A percentile compares a stretch with the other conserved stretches of the same genome.
Conservation (phyloP, 2,329 filamentous ascomycete genomes). For the Dactylonectria macrodidyma region DNA sequence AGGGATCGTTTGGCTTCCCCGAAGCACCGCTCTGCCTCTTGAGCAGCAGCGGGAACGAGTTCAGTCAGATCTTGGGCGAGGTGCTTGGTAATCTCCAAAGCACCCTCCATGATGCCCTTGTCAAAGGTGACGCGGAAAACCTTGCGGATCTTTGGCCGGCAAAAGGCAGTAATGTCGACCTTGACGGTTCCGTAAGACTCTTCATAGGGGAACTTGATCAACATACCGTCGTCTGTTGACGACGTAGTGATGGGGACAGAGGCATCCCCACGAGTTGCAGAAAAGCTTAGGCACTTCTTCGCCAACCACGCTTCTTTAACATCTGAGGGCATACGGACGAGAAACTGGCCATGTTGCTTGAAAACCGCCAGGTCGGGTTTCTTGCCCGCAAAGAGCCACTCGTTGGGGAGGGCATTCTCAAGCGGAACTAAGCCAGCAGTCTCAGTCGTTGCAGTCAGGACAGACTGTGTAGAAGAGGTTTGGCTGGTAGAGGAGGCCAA, state of each 20-base stretch:
- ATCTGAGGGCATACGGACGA: slow-evolving; percentile 66
- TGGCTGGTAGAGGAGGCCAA: slow-evolving; percentile 35
- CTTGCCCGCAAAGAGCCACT: slow-evolving; percentile 54
- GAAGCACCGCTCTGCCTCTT: slow-evolving; percentile 56
- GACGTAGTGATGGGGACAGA: slow-evolving; percentile 65
- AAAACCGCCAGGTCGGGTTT: slow-evolving; percentile 50
- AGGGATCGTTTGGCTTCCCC: slow-evolving; percentile 53
- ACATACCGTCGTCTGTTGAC: slow-evolving; percentile 64
- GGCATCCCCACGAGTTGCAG: slow-evolving; percentile 65
- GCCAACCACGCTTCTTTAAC: slow-evolving; percentile 69
- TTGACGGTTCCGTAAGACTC: slow-evolving; percentile 73
- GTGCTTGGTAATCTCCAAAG: slow-evolving; percentile 60
- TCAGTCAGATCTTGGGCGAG: slow-evolving; percentile 60
- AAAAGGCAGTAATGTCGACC: slow-evolving; percentile 71
- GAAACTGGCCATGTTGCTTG: slow-evolving; percentile 63
- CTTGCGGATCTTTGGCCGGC: slow-evolving; percentile 73
- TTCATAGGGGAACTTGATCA: slow-evolving; percentile 65
- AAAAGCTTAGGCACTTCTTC: slow-evolving; percentile 70
- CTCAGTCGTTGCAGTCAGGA: slow-evolving; percentile 36
- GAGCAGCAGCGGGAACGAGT: slow-evolving; percentile 57
- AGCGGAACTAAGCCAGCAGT: slow-evolving; percentile 50
- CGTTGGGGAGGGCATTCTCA: slow-evolving; percentile 48
- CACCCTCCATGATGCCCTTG: slow-evolving; percentile 60
- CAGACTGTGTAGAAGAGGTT: slow-evolving; percentile 35
- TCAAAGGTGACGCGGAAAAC: slow-evolving; percentile 74